Evolutionary conservation across 108 stramenopile species (phyloP), one percentile per base, ranked within the genome.

Genomic region (Fragilaria radians): DNA sequence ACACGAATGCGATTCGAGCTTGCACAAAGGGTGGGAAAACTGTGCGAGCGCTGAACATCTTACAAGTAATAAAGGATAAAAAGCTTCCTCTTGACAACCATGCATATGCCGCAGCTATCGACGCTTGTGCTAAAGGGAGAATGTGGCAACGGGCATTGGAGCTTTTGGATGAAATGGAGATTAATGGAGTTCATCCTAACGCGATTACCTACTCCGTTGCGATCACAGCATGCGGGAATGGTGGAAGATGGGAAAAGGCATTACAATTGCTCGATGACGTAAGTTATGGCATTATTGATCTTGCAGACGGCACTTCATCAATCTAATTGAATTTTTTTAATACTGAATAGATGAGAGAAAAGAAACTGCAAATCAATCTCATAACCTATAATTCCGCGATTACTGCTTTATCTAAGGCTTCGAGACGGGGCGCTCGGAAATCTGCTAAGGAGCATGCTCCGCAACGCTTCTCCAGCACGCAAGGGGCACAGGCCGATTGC

Each of bases 381-480:
- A 88, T 86, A 27, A 91, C 86, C 4, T 91, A 91, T 72, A 87
- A 86, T 46, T 72, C 78, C 47, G 85, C 82, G 1, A 81, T 91
- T 17, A 72, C 78, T 25, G 89, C 89, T 2, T 52, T 91, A 17
- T 69, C 89, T 2, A 85, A 81, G 53, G 77, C 77, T 1, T 72
- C 76, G 0, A 52, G 74, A 9, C 28, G 49, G 2, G 69, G 71
- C 58, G 66, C 62, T 11, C 77, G 74, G 34, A 14, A 47, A 19
- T 54, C 33, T 22, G 42, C 54, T 28, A 57, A 57, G 46, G 19
- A 31, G 1, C 46, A 57, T 32, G 55, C 45, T 32, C 5, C 32
- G 22, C 7, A 30, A 25, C 4, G 54, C 51, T 28, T 34, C 28
- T 18, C 46, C 25, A 42, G 22, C 46, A 7, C 32, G 25, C 23